A percentile compares a stretch with the other conserved stretches of the same genome.
These are phyloP conservation scores for Centrapalus pauciflorus DNA, from an alignment of 129 eudicot genomes.

Conservation along the genomic window DNA sequence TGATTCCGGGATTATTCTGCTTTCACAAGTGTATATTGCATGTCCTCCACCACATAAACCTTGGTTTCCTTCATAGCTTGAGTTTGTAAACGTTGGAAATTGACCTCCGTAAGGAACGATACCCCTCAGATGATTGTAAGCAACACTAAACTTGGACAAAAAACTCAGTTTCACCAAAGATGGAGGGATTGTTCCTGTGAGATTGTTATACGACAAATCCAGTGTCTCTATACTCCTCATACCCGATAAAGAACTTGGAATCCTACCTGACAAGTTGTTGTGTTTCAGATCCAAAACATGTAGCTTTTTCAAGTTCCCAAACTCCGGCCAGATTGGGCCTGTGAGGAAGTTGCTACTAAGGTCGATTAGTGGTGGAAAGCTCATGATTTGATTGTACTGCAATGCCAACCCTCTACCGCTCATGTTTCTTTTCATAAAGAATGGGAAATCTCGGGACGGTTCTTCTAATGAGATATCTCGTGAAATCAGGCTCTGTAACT, in stretches of 20 bases:
- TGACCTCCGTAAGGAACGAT: constrained; percentile 38
- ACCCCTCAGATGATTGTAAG: constrained; percentile 51
- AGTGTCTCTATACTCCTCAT: constrained; percentile 51
- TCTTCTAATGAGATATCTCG: constrained; percentile 43
- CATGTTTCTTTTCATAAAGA: constrained; percentile 38
- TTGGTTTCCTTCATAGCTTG: constrained; percentile 59
- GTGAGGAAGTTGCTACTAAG: constrained; percentile 49
- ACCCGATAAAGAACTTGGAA: constrained; percentile 46
- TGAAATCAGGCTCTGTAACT: constrained; percentile 37
- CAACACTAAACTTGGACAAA: constrained; percentile 50
- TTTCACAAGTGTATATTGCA: constrained; percentile 6
- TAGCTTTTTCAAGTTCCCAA: constrained; percentile 48
- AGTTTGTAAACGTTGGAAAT: constrained; percentile 41
- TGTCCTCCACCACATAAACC: constrained; percentile 44
- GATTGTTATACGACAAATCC: constrained; percentile 59
- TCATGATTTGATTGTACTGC: constrained; percentile 46
- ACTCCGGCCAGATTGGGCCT: constrained; percentile 66
- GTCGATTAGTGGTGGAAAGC: constrained; percentile 55
- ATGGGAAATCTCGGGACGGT: constrained; percentile 56
- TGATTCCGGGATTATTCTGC: neutral
- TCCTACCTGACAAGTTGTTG: constrained; percentile 52
- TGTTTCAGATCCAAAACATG: constrained; percentile 47
- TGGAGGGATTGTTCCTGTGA: constrained; percentile 47
- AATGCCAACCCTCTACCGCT: constrained; percentile 25
- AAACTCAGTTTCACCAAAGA: constrained; percentile 43